A percentile compares a stretch with the other conserved stretches of the same genome.
Evolutionary conservation across 1,284 basidiomycete species (phyloP).

Genomic region (Gomphus bonarii): DNA sequence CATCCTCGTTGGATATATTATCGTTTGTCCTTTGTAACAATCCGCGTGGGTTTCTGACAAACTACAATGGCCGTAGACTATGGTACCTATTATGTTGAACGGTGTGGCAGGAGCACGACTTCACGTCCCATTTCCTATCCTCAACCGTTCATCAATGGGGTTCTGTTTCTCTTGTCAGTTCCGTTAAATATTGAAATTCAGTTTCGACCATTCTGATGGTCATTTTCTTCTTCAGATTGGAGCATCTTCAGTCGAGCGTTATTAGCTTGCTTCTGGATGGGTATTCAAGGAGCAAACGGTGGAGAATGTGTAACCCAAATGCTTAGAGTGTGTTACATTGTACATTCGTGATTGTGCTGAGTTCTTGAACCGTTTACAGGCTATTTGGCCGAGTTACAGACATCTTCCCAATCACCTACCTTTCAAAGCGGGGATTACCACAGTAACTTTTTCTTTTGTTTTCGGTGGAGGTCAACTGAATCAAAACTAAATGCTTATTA

Average conservation of each 20-base stretch:
- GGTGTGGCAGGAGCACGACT: constrained; percentile 67
- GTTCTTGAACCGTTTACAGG: constrained; percentile 30
- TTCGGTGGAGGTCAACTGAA: not conserved
- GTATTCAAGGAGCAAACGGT: constrained; percentile 43
- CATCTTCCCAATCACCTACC: constrained; percentile 56
- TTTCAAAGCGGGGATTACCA: constrained; percentile 50
- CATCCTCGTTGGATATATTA: constrained; percentile 50
- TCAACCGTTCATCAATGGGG: constrained; percentile 69
- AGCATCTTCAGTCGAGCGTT: constrained; percentile 64
- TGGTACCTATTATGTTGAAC: constrained; percentile 50
- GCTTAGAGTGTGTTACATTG: not conserved
- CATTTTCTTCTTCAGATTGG: constrained; percentile 31
- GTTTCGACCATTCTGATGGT: not conserved
- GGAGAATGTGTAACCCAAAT: constrained; percentile 55
- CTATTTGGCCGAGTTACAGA: constrained; percentile 66
- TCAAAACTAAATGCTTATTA: not conserved
- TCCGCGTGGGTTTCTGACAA: not conserved
- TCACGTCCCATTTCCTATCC: constrained; percentile 59
- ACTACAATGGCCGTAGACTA: not conserved
- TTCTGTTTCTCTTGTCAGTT: constrained; percentile 56
- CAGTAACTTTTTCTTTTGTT: constrained; percentile 24
- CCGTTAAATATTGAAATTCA: not conserved
- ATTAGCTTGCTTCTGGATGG: constrained; percentile 74
- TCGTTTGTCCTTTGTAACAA: constrained; percentile 27
- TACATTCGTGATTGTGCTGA: not conserved